phyloP scores from a whole-genome alignment of 208 protist species.

The Polymyxa betae region DNA sequence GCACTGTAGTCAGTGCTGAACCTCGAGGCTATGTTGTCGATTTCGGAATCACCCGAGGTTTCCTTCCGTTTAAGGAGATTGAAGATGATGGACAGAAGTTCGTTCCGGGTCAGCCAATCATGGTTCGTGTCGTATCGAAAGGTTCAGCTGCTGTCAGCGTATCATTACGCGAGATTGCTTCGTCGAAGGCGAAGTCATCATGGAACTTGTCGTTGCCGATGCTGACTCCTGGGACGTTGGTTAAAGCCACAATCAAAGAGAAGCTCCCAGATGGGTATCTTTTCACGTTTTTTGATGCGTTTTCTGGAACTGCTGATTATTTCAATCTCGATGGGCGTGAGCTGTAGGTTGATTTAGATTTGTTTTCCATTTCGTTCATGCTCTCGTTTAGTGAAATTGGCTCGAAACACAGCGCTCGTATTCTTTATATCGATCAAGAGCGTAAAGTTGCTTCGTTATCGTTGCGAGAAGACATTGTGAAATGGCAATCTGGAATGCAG shows the following conservation, averaged over 20 bases:
- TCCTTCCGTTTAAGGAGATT: slow-evolving; percentile 11
- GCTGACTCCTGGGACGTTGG: background rate
- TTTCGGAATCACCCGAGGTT: background rate
- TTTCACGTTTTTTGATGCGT: background rate
- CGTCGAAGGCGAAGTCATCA: background rate
- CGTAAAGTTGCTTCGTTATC: background rate
- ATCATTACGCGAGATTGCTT: background rate
- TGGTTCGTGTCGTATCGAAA: background rate
- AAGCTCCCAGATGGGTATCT: background rate
- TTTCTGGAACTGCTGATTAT: background rate
- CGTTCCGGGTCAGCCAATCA: background rate
- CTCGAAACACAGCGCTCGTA: background rate
- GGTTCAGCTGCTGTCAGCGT: background rate
- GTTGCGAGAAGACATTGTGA: background rate
- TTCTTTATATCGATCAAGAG: background rate
- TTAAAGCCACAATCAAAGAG: background rate
- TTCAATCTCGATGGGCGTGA: background rate
- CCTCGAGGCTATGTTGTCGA: background rate
- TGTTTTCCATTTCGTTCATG: background rate
- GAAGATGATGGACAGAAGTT: background rate
- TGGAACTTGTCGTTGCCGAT: background rate
- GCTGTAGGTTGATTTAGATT: background rate
- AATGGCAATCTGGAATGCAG: background rate
- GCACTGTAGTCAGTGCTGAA: background rate
- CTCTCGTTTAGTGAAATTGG: background rate